Evolutionary conservation across 2,329 filamentous ascomycete genomes (phyloP), one percentile per base, ranked within the genome.

Genomic region (Colletotrichum tropicicola): DNA sequence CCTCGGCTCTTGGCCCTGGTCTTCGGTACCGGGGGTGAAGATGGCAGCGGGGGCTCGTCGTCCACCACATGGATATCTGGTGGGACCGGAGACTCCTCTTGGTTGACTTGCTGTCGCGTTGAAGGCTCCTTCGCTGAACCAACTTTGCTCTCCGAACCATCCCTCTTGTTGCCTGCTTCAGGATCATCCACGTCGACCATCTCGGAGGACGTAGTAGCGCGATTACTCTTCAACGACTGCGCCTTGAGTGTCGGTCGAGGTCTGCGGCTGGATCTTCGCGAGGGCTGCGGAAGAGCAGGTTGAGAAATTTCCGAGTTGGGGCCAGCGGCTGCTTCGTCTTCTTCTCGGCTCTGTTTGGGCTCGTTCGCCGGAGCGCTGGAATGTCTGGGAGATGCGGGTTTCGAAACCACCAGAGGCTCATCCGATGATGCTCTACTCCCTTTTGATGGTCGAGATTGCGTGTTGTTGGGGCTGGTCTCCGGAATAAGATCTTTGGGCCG

Each of bases 391-490:
- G 25, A 17, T 32, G 5, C 25, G 2, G 9, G 6, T 5, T 27
- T 35, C 7, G 17, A 21, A 2, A n/a, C 9, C 6, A 17, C 23
- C 7, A 45, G n/a, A 6, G 54, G 43, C 21, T 47, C 55, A 17
- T 47, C 37, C 4, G 48, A 60, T 3, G 49, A 44, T 4, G 49
- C 27, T 25, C 35, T 43, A 3, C 23, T n/a, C 7, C 10, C 28
- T 45, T 27, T 17, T 5, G 23, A 23, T 12, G 55, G 52, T 23
- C 51, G 59, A 4, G 45, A 41, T n/a, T 68, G 68, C 6, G 67
- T 66, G 10, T 65, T 67, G 7, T 63, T 51, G 7, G 73, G 75
- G 28, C 75, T 77, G 2, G 75, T 76, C 48, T 74, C 74, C 0
- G 73, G 75, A 19, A 75, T 72, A 5, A 70, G 65, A 13, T 73